phyloP scores from a whole-genome alignment of 2,329 filamentous ascomycete species.

The Fusarium tricinctum region DNA sequence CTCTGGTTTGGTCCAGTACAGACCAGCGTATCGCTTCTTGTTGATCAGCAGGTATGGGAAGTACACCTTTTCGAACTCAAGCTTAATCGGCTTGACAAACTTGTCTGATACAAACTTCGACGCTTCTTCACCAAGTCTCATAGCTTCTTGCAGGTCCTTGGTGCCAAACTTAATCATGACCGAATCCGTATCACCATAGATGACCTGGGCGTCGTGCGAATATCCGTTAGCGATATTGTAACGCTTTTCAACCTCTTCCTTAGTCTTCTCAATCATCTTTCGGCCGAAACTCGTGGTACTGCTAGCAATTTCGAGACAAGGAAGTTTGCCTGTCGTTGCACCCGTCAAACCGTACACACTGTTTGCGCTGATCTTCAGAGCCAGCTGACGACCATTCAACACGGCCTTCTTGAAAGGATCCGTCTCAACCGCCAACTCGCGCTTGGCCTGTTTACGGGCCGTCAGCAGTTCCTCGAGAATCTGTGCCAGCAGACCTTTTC shows the following conservation, averaged over 20 bases:
- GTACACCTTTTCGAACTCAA: slow-evolving; percentile 99
- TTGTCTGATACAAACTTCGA: slow-evolving; percentile 89
- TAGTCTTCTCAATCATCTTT: slow-evolving; percentile 99
- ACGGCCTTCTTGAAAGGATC: slow-evolving; percentile 99
- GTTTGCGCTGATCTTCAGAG: slow-evolving; percentile 96
- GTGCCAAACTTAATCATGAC: slow-evolving; percentile 99
- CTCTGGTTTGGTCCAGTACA: slow-evolving; percentile 94
- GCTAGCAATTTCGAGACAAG: slow-evolving; percentile 94
- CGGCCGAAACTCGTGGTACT: slow-evolving; percentile 97
- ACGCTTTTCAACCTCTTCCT: slow-evolving; percentile 90
- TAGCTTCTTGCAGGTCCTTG: slow-evolving; percentile 85
- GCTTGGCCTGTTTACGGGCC: slow-evolving; percentile 96
- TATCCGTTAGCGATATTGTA: slow-evolving; percentile 97
- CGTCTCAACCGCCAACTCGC: slow-evolving; percentile 87
- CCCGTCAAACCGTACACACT: slow-evolving; percentile 98
- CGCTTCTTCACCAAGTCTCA: slow-evolving; percentile 96
- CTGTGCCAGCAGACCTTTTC: slow-evolving; percentile 92
- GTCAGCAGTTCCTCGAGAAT: slow-evolving; percentile 93
- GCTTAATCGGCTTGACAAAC: slow-evolving; percentile 96
- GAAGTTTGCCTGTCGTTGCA: slow-evolving; percentile 94
- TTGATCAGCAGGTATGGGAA: slow-evolving; percentile 98
- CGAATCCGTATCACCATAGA: slow-evolving; percentile 98
- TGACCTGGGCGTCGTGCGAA: slow-evolving; percentile 92
- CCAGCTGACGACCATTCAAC: slow-evolving; percentile 95
- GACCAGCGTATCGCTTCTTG: slow-evolving; percentile 98